Percentiles rank a stretch among this genome's conserved stretches.
Conservation (phyloP, 2,329 filamentous ascomycete species). For the Colletotrichum sp. region DNA sequence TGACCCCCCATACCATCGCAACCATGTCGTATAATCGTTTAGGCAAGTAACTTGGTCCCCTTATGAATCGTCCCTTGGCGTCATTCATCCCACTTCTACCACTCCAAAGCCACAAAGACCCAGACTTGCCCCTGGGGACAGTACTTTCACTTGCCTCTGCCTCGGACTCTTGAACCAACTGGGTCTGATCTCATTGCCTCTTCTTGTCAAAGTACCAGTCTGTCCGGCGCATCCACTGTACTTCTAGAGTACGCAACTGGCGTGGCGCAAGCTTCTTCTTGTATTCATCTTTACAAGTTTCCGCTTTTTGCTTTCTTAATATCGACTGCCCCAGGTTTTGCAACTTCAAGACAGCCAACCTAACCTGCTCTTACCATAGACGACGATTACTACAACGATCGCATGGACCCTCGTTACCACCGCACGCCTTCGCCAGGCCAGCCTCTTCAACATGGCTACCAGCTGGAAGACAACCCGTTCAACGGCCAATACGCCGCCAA, state of each 20-base stretch:
- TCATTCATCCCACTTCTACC: constrained; percentile 21
- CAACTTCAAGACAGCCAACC: neutral
- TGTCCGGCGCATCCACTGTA: neutral
- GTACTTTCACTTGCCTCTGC: neutral
- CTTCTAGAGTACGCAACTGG: constrained; percentile 5
- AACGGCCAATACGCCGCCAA: constrained; percentile 26
- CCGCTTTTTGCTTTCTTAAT: constrained; percentile 4
- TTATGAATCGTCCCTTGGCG: constrained; percentile 21
- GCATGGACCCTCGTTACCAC: constrained; percentile 61
- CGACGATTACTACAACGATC: constrained; percentile 65
- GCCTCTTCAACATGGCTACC: constrained; percentile 76
- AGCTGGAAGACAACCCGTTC: constrained; percentile 81
- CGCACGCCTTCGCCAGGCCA: constrained; percentile 80
- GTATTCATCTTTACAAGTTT: neutral
- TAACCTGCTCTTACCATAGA: constrained; percentile 41
- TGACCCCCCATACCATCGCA: constrained; percentile 18
- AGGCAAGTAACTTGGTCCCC: constrained; percentile 57
- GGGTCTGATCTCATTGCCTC: neutral
- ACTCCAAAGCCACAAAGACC: constrained; percentile 8
- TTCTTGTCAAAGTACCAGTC: neutral
- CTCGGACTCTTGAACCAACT: neutral
- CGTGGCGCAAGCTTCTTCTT: constrained; percentile 11
- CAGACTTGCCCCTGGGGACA: neutral
- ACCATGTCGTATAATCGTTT: constrained; percentile 78
- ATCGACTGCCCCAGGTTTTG: neutral